phyloP scores from a whole-genome alignment of 495 filamentous ascomycete species.

The Aspergillus taichungensis region DNA sequence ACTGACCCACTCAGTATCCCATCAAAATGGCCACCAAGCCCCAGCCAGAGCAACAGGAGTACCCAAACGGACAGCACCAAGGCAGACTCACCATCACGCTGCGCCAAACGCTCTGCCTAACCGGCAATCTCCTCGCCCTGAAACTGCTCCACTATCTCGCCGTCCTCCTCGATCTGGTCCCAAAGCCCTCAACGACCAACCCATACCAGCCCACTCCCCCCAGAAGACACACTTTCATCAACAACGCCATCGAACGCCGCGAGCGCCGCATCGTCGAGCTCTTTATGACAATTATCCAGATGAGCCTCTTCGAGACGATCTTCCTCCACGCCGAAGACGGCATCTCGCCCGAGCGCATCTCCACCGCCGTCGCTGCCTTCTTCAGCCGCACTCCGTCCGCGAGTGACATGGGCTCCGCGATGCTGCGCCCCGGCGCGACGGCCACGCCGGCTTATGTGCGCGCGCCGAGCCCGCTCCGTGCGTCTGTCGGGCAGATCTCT shows the following conservation, averaged over 20 bases:
- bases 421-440: too few species aligned
- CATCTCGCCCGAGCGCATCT: not conserved
- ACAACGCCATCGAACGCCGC: conserved; percentile 6
- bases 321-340: too few species aligned
- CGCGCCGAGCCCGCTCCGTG: too few species aligned
- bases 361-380: not conserved
- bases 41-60: too few species aligned
- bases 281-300: conserved; percentile 4
- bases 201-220: not conserved
- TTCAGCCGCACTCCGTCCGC: too few species aligned
- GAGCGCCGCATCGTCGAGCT: conserved; percentile 11
- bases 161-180: not conserved
- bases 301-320: not conserved
- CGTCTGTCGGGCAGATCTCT: too few species aligned
- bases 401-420: too few species aligned
- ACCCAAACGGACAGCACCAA: not conserved
- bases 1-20: not conserved
- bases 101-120: not conserved
- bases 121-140: conserved; percentile 1
- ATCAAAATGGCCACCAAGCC: too few species aligned
- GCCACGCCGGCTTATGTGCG: too few species aligned
- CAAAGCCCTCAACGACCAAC: not conserved
- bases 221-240: not conserved
- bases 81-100: conserved; percentile 2
- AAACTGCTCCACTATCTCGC: conserved; percentile 7